Conservation (phyloP, 768 basidiomycete species). For the Leucocoprinus birnbaumii region DNA sequence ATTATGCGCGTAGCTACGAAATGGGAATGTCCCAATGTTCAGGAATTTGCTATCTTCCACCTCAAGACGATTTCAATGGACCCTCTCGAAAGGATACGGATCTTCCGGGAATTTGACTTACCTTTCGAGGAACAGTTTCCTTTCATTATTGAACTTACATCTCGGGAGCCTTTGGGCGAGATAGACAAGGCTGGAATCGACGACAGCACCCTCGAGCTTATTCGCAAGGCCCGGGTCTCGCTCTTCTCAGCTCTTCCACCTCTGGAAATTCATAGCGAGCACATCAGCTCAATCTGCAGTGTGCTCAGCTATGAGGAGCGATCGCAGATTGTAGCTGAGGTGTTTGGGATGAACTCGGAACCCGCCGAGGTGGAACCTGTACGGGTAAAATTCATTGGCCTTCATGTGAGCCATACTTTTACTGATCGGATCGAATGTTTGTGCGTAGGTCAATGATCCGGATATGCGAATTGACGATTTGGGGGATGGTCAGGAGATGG, state of each 20-base stretch:
- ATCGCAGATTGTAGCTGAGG: not conserved
- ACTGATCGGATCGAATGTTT: too few species aligned
- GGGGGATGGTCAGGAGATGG: too few species aligned
- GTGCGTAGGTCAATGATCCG: too few species aligned
- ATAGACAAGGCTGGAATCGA: too few species aligned
- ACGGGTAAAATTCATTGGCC: too few species aligned
- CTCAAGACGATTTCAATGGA: not conserved
- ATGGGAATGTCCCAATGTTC: conserved; percentile 3
- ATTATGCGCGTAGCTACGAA: conserved; percentile 5
- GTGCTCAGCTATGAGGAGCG: not conserved
- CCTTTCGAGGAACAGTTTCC: not conserved
- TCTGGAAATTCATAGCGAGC: not conserved
- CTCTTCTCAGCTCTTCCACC: too few species aligned
- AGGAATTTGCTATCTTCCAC: not conserved
- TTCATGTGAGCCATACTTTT: too few species aligned
- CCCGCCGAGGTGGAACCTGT: not conserved
- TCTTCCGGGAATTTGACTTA: not conserved
- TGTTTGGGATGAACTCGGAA: not conserved
- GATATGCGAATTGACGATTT: too few species aligned
- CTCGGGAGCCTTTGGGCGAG: too few species aligned
- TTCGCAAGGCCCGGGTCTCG: too few species aligned
- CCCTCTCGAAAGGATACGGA: not conserved
- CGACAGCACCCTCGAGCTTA: too few species aligned
- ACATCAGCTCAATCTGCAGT: not conserved
- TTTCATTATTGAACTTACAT: not conserved